Percentiles rank a stretch among this genome's conserved stretches.
Evolutionary conservation across 345 rosid species (phyloP).

Genomic region (Boechera retrofracta): DNA sequence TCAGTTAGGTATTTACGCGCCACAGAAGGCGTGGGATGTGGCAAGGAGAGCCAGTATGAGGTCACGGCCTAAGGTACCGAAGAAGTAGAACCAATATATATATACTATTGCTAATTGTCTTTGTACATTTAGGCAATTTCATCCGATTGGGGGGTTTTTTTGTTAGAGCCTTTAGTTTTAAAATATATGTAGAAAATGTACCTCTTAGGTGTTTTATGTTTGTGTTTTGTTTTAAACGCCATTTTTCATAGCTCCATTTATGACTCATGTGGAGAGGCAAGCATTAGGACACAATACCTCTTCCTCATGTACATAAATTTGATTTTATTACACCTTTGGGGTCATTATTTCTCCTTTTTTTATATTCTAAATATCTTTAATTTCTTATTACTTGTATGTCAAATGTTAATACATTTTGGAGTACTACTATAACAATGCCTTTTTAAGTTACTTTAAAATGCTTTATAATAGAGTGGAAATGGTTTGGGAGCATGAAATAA

Average conservation of each 20-base stretch:
- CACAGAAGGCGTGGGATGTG: conserved; percentile 99
- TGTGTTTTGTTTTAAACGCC: conserved; percentile 40
- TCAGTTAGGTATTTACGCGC: conserved; percentile 82
- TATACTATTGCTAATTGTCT: conserved; percentile 36
- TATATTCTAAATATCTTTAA: not conserved
- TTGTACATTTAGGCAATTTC: conserved; percentile 41
- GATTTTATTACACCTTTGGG: conserved; percentile 13
- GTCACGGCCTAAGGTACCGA: conserved; percentile 57
- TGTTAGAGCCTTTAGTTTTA: conserved; percentile 36
- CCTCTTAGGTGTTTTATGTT: conserved; percentile 31
- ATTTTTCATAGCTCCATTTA: conserved; percentile 39
- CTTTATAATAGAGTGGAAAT: not conserved
- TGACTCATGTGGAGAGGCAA: conserved; percentile 38
- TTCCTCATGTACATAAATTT: conserved; percentile 34
- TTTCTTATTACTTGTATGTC: not conserved
- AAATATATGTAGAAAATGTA: conserved; percentile 40
- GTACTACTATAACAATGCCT: not conserved
- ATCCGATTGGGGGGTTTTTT: conserved; percentile 17
- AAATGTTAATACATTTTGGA: not conserved
- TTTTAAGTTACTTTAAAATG: too few relatives aligned
- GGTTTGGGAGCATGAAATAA: not conserved
- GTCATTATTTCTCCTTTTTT: not conserved
- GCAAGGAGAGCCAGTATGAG: conserved; percentile 90
- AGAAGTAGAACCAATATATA: conserved; percentile 39
- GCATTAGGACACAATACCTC: conserved; percentile 25